Evolutionary conservation across 192 early-diverging fungal genomes (phyloP).

Genomic region (Entomortierella chlamydospora): DNA sequence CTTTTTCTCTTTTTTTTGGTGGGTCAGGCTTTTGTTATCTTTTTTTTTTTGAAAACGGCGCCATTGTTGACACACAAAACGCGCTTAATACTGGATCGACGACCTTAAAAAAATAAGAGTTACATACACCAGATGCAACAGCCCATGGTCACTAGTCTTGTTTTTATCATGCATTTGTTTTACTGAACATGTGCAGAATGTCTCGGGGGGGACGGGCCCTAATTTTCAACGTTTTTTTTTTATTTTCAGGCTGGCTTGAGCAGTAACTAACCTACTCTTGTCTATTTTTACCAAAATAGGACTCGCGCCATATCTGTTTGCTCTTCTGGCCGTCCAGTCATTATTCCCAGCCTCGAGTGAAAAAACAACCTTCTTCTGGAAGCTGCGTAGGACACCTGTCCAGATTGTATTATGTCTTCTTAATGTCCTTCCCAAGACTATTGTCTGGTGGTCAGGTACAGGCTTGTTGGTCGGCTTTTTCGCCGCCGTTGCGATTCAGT

Average conservation of each 20-base stretch:
- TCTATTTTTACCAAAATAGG: slow-evolving; percentile 38
- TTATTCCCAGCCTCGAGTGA: slow-evolving; percentile 31
- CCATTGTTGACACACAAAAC: too few species aligned
- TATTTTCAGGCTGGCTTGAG: too few species aligned
- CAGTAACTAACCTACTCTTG: not conserved
- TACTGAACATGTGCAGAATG: too few species aligned
- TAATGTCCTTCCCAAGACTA: slow-evolving; percentile 60
- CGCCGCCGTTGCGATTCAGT: slow-evolving; percentile 46
- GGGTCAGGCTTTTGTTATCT: not conserved
- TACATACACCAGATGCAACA: too few species aligned
- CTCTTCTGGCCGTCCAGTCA: slow-evolving; percentile 61
- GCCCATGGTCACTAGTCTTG: too few species aligned
- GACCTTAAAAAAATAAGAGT: too few species aligned
- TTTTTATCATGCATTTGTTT: too few species aligned
- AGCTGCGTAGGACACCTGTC: slow-evolving; percentile 52
- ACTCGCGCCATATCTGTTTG: slow-evolving; percentile 63
- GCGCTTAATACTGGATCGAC: too few species aligned
- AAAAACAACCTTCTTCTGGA: slow-evolving; percentile 36
- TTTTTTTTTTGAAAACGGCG: too few species aligned
- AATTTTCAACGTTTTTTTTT: too few species aligned
- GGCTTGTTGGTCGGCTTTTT: slow-evolving; percentile 61
- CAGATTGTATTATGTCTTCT: slow-evolving; percentile 62
- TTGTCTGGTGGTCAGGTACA: slow-evolving; percentile 67
- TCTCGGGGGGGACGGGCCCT: too few species aligned
- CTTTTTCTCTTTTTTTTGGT: not conserved